Evolutionary conservation across 1,139 yeast species (phyloP).

Genomic region (Sugiyamaella paludigena): DNA sequence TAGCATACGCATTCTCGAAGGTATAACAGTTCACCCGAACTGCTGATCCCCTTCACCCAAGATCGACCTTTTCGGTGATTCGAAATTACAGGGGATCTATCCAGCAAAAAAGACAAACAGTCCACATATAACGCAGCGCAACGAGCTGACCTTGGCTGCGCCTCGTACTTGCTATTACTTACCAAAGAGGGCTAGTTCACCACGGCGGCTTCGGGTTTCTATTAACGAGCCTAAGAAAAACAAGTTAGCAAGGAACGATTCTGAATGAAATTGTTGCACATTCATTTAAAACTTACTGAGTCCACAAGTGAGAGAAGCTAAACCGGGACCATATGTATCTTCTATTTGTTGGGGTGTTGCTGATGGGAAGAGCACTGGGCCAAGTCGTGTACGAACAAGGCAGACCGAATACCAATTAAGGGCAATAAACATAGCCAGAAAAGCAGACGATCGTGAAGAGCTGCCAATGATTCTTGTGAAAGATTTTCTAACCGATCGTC

Average conservation of each 20-base stretch:
- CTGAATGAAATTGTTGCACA: too few relatives aligned
- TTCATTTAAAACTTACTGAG: slow-evolving; percentile 29
- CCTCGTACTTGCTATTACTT: too few relatives aligned
- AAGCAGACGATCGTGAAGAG: slow-evolving; percentile 40
- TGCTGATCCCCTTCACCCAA: too few relatives aligned
- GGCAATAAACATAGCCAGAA: slow-evolving; percentile 41
- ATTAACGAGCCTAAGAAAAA: slow-evolving; percentile 30
- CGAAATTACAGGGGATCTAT: too few relatives aligned
- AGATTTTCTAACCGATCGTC: slow-evolving; percentile 5
- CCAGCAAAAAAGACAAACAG: too few relatives aligned
- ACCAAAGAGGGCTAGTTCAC: slow-evolving; percentile 43
- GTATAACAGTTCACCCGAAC: too few relatives aligned
- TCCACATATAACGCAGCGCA: too few relatives aligned
- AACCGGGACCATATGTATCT: slow-evolving; percentile 38
- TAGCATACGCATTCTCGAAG: too few relatives aligned
- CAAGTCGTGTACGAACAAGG: slow-evolving; percentile 38
- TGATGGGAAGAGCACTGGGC: slow-evolving; percentile 35
- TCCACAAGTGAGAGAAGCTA: slow-evolving; percentile 41
- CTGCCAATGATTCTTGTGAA: slow-evolving; percentile 14
- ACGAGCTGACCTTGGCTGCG: too few relatives aligned
- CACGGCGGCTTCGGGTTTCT: slow-evolving; percentile 40
- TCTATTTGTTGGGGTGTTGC: slow-evolving; percentile 36
- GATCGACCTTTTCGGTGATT: too few relatives aligned
- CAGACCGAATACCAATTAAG: slow-evolving; percentile 45
- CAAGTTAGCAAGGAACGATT: too few relatives aligned